Percentiles rank a stretch among this genome's conserved stretches.
Conservation (phyloP, 1,284 basidiomycete species). For the Sanguinoderma infundibulare region DNA sequence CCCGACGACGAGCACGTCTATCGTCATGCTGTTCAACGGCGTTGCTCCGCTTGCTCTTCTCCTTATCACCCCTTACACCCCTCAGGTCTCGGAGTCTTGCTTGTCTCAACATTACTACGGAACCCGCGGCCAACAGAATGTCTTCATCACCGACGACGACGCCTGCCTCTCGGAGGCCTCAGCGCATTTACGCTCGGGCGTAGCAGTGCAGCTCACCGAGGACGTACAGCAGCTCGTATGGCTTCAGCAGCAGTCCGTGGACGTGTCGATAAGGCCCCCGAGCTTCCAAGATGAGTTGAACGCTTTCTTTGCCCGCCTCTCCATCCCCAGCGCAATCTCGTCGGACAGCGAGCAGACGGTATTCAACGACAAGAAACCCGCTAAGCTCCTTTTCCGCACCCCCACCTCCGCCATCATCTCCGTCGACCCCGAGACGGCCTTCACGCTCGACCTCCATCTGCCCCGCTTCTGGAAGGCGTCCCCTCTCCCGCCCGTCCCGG, state of each 20-base stretch:
- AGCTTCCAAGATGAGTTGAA: constrained; percentile 34
- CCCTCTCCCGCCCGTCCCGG: constrained; percentile 51
- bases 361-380: constrained; percentile 29
- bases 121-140: constrained; percentile 49
- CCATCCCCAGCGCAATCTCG: constrained; percentile 28
- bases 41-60: constrained; percentile 28
- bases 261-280: constrained; percentile 34
- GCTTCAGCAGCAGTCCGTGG: constrained; percentile 60
- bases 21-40: constrained; percentile 24
- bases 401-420: constrained; percentile 51
- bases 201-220: constrained; percentile 15
- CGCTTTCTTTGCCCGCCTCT: constrained; percentile 33
- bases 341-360: constrained; percentile 30
- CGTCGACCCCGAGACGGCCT: constrained; percentile 40
- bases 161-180: constrained; percentile 30
- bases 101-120: constrained; percentile 57
- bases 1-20: constrained; percentile 6
- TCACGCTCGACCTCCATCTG: constrained; percentile 51
- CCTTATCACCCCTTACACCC: constrained; percentile 30
- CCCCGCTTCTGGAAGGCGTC: constrained; percentile 67
- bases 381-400: constrained; percentile 46
- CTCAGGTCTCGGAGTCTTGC: constrained; percentile 42
- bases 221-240: constrained; percentile 53
- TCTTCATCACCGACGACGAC: constrained; percentile 48
- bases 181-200: constrained; percentile 10